Base-by-base conservation (phyloP, 139 green algal species). In the Auxenochlorella pyrenoidosa region DNA sequence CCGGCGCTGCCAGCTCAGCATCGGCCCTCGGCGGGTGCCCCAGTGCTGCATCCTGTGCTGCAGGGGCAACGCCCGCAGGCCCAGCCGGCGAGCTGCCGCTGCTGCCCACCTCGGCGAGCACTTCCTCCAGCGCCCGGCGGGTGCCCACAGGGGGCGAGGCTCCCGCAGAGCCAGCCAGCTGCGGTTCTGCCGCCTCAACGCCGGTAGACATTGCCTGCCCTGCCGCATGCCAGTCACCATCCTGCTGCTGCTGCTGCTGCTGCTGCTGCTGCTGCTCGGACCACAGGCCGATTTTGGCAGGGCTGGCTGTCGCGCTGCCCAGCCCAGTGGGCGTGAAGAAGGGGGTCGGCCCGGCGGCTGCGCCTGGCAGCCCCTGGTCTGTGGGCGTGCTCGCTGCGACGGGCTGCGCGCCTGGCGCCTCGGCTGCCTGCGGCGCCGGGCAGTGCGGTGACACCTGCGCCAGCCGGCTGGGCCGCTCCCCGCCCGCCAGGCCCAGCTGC, bases 291-390 rank as follows among this genome's bases (percentile, higher is more conserved):
- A 28, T 60, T 8, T 22, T 26, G 30, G 13, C 63, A 8, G 80
- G 63, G 28, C 24, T 85, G 60, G 38, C 80, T 15, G 75, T 12
- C 21, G 63, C 80, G 28, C 80, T 85, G 80, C 60, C 40, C 22
- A 71, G 59, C 28, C 73, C 59, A 6, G 84, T 30, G 15, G 84
- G 73, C 6, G 84, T 88, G 75, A 83, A 88, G 54, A 84, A 88
- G 0, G 84, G 84, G 3, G 84, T 88, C 5, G 58, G 36, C 18
- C 32, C 65, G 21, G 38, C 32, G 19, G 82, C 63, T 41, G n/a
- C 43, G 2, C 40, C 81, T n/a, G 43, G 32, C 19, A 32, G 76
- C 47, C 65, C 41, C 43, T 81, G 76, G 5, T 82, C 34, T 19
- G 76, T n/a, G 12, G 76, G 76, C 13, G 76, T 82, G 22, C 15